Conservation (phyloP, 2,329 filamentous ascomycete genomes). For the Fusarium nygamai region DNA sequence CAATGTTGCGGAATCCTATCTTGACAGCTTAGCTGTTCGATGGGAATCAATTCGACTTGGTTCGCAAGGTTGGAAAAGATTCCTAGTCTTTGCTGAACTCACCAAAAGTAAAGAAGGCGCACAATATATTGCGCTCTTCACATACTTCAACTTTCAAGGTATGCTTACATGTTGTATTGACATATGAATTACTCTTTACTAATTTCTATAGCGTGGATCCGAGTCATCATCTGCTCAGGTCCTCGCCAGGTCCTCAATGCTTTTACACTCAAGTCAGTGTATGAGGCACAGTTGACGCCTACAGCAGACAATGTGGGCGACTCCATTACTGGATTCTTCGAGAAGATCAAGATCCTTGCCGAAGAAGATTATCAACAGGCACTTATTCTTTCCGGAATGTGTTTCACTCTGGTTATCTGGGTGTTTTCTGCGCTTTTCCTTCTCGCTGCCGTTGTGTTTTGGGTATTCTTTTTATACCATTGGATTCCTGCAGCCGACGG, state of each 20-base stretch:
- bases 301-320: slow-evolving; percentile 64
- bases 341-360: slow-evolving; percentile 80
- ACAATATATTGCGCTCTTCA: slow-evolving; percentile 90
- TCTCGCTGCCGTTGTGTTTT: slow-evolving; percentile 79
- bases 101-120: slow-evolving; percentile 92
- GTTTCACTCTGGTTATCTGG: slow-evolving; percentile 92
- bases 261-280: slow-evolving; percentile 86
- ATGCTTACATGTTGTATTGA: slow-evolving; percentile 41
- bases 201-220: slow-evolving; percentile 75
- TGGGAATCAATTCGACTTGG: slow-evolving; percentile 84
- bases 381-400: slow-evolving; percentile 87
- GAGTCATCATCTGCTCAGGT: slow-evolving; percentile 88
- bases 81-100: slow-evolving; percentile 90
- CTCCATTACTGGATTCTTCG: slow-evolving; percentile 79
- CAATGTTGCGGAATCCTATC: slow-evolving; percentile 89
- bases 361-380: slow-evolving; percentile 80
- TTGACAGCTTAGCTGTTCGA: slow-evolving; percentile 86
- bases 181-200: not conserved
- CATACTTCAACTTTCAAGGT: slow-evolving; percentile 82
- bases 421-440: slow-evolving; percentile 81
- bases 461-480: slow-evolving; percentile 90
- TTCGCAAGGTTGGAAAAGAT: slow-evolving; percentile 83
- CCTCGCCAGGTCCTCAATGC: slow-evolving; percentile 93
- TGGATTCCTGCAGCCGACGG: slow-evolving; percentile 87
- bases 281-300: slow-evolving; percentile 75